Base-by-base conservation (phyloP, 306 rosid genomes). In the Fagus sylvatica region DNA sequence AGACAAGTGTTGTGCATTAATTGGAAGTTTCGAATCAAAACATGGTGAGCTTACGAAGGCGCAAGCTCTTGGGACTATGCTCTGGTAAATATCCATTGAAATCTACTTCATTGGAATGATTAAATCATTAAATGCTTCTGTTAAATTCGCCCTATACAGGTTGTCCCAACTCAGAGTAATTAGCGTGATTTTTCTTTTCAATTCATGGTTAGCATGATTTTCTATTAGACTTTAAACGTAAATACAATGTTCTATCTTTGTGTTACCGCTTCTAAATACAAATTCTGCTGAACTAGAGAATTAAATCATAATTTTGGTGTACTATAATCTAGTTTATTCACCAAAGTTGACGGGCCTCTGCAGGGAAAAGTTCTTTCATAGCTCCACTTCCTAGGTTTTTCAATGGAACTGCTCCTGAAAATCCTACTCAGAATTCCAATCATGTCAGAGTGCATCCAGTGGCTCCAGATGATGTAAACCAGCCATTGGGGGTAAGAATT, bases 31-130 rank as follows among this genome's bases (percentile, higher is more conserved):
- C 61, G 28, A 80, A 48, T 53, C 82, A 79, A 66, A 83, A 67
- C 57, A 92, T 95, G 98, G 98, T 95, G 83, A 95, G 98, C 89
- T 87, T 95, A 85, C 87, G 98, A 87, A 91, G 98, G 84, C 97
- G 98, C 77, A 92, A 92, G 83, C 97, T 95, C 73, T 84, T 92
- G 91, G 96, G 96, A 80, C 86, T 92, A 49, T 92, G 91, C 85
- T 80, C 97, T 46, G 97, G 98, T 95, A 84, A 87, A 51, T 13
- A 73, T 76, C 28, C 60, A 48, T 78, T 69, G 53, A 77, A 19
- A 53, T 34, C 22, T 39, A 68, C 51, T 6, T 37, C 28, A 0
- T 39, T 37, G 71, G 22, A 66, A 66, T 66, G 19, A 37, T 37
- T 5, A 62, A 66, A 66, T 66, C 7, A 66, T 37, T 5, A 62